Conservation (phyloP, 1,284 basidiomycete genomes). For the Entoloma clypeatum region DNA sequence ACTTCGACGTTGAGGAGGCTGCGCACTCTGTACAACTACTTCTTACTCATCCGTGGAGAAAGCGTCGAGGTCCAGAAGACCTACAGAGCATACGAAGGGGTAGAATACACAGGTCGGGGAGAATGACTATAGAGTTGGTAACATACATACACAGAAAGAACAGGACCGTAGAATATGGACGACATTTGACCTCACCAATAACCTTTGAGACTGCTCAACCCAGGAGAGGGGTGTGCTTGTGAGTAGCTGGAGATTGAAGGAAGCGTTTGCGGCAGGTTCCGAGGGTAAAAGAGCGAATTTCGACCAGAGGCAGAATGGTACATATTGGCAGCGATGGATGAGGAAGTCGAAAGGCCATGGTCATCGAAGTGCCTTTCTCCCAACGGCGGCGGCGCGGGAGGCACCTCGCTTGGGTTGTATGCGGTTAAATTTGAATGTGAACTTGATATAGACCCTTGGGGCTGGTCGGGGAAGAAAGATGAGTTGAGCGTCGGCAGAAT, state of each 20-base stretch:
- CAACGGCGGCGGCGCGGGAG: conserved; percentile 3
- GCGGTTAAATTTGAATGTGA: conserved; percentile 11
- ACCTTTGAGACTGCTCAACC: conserved; percentile 12
- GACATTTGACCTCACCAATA: conserved; percentile 14
- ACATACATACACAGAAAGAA: too few relatives aligned
- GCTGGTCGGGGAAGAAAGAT: conserved; percentile 16
- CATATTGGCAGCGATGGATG: conserved; percentile 14
- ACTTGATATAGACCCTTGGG: conserved; percentile 10
- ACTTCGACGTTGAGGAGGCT: too few relatives aligned
- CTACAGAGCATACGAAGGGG: too few relatives aligned
- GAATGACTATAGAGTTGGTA: too few relatives aligned
- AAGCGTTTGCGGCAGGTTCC: conserved; percentile 8
- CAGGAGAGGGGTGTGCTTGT: conserved; percentile 16
- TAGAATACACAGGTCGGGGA: too few relatives aligned
- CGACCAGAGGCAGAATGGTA: conserved; percentile 11
- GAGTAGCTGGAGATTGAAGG: conserved; percentile 25
- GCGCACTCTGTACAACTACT: too few relatives aligned
- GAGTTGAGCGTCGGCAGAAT: conserved; percentile 17
- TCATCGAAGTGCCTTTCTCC: conserved; percentile 15
- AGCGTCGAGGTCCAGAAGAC: too few relatives aligned
- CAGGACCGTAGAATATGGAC: too few relatives aligned
- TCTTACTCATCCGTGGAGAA: too few relatives aligned
- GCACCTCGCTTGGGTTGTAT: conserved; percentile 11
- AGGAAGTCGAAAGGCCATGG: conserved; percentile 15
- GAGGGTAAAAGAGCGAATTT: conserved; percentile 8